These are phyloP conservation scores for Dendrothele bispora DNA, from an alignment of 768 basidiomycete genomes.

Conservation along the genomic window DNA sequence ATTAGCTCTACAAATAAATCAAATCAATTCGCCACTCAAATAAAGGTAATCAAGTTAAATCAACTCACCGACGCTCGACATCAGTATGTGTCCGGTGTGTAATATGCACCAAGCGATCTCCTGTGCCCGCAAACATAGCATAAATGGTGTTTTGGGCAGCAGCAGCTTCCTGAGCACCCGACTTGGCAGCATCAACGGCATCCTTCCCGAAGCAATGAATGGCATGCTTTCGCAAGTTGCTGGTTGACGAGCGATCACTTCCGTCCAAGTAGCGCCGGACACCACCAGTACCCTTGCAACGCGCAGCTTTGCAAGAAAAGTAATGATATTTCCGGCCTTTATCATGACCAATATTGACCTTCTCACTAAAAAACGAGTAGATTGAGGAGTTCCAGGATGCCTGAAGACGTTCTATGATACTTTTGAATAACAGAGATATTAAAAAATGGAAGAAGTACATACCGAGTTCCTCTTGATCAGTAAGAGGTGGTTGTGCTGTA, in stretches of 20 bases:
- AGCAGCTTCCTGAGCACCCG: background rate
- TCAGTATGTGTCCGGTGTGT: background rate
- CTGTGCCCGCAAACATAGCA: background rate
- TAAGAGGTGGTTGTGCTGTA: no score
- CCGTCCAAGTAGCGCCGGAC: conserved; percentile 22
- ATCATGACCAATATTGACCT: conserved; percentile 15
- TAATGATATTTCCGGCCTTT: conserved; percentile 16
- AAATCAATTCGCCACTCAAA: no score
- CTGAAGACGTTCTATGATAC: no score
- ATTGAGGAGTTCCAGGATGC: no score
- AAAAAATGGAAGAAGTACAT: no score
- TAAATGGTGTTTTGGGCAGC: background rate
- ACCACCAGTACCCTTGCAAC: conserved; percentile 9
- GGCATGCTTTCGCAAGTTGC: conserved; percentile 28
- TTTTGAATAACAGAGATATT: no score
- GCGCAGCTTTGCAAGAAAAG: conserved; percentile 22
- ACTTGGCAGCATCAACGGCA: conserved; percentile 15
- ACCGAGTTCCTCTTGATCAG: no score
- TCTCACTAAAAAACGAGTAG: no score
- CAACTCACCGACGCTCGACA: background rate
- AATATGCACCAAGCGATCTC: background rate
- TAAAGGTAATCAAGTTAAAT: no score
- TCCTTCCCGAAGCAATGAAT: conserved; percentile 29
- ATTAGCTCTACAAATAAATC: no score
- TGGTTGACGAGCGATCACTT: conserved; percentile 22